Conservation (phyloP, 2,329 filamentous ascomycete species). For the Sporothrix luriei region DNA sequence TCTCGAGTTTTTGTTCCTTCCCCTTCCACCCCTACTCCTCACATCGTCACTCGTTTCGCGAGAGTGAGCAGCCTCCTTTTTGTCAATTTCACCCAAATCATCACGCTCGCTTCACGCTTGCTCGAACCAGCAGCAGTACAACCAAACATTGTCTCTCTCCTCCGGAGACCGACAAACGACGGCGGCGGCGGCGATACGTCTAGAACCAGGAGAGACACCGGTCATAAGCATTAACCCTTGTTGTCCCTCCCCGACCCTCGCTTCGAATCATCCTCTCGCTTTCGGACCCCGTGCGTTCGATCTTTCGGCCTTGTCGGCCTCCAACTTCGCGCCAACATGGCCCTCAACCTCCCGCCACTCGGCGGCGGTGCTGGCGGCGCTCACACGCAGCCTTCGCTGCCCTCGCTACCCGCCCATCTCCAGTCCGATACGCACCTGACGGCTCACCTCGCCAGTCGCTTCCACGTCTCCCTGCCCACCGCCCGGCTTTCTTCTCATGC, state of each 20-base stretch:
- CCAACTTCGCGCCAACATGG: constrained; percentile 52
- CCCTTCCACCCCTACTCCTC: not conserved
- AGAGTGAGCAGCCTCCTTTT: constrained; percentile 25
- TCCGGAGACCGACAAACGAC: not conserved
- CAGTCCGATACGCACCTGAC: constrained; percentile 70
- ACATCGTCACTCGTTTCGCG: constrained; percentile 29
- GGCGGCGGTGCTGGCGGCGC: constrained; percentile 56
- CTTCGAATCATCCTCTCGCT: not conserved
- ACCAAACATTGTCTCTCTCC: constrained; percentile 13
- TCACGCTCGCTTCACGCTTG: constrained; percentile 24
- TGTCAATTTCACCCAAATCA: not conserved
- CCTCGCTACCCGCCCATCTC: constrained; percentile 80
- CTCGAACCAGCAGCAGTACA: constrained; percentile 13
- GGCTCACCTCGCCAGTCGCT: constrained; percentile 81
- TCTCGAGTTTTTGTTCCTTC: constrained; percentile 9
- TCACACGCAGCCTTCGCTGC: constrained; percentile 83
- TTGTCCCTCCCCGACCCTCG: not conserved
- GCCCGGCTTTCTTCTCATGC: constrained; percentile 89
- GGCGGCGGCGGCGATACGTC: not conserved
- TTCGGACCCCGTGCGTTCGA: not conserved
- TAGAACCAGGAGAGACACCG: not conserved
- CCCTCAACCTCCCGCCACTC: constrained; percentile 58
- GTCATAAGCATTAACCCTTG: not conserved
- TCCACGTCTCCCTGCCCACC: constrained; percentile 87
- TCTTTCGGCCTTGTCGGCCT: constrained; percentile 25